Conservation (phyloP, 805 yeast genomes). For the Brettanomyces anomalus region DNA sequence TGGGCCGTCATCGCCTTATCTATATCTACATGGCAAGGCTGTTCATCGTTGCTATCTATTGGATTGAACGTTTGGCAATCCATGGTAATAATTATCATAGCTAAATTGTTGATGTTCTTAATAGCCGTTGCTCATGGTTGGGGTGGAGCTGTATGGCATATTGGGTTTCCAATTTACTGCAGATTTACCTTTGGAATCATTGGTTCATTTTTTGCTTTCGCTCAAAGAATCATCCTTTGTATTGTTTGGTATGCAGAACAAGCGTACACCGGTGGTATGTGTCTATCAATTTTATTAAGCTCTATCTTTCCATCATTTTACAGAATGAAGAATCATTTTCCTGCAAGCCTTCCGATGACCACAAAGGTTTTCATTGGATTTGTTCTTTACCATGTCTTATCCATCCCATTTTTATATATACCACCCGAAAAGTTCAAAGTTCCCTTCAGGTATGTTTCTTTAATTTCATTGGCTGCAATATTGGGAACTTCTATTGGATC, state of each 20-base stretch:
- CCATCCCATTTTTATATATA: slow-evolving; percentile 30
- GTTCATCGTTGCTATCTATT: slow-evolving; percentile 32
- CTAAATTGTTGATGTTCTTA: slow-evolving; percentile 33
- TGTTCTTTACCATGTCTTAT: slow-evolving; percentile 34
- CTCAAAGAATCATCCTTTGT: slow-evolving; percentile 32
- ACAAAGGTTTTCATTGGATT: slow-evolving; percentile 34
- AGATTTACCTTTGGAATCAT: slow-evolving; percentile 36
- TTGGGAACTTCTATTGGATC: not conserved
- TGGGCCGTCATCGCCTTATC: slow-evolving; percentile 1
- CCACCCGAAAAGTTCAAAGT: slow-evolving; percentile 29
- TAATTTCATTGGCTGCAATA: slow-evolving; percentile 10
- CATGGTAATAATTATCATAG: slow-evolving; percentile 27
- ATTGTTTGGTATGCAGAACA: slow-evolving; percentile 39
- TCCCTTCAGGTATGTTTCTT: slow-evolving; percentile 8
- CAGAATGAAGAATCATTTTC: slow-evolving; percentile 32
- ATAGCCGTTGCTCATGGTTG: slow-evolving; percentile 35
- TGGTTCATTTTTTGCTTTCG: slow-evolving; percentile 33
- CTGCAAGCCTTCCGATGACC: slow-evolving; percentile 30
- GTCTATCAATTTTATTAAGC: slow-evolving; percentile 29
- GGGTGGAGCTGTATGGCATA: slow-evolving; percentile 39
- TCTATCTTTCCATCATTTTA: slow-evolving; percentile 30
- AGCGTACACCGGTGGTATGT: slow-evolving; percentile 37
- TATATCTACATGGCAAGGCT: slow-evolving; percentile 29
- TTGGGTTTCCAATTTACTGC: slow-evolving; percentile 36
- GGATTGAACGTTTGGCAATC: slow-evolving; percentile 17